phyloP scores from a whole-genome alignment of 257 asterid genomes.

The Capsicum rhomboideum region DNA sequence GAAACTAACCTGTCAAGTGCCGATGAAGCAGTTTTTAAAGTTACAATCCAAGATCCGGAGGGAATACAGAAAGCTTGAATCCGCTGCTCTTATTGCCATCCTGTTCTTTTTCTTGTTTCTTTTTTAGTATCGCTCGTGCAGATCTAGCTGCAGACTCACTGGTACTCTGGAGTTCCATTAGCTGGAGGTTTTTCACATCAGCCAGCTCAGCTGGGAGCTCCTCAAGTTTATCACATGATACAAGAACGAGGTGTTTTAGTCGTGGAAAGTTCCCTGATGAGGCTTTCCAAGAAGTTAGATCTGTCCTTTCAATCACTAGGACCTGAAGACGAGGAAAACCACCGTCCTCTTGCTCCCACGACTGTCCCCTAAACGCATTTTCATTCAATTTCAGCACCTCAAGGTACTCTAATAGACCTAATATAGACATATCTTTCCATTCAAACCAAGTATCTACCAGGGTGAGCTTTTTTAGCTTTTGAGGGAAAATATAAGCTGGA shows the following conservation, averaged over 20 bases:
- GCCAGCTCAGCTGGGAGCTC: slow-evolving; percentile 18
- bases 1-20: background rate
- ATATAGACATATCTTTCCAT: slow-evolving; percentile 12
- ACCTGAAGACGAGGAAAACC: slow-evolving; percentile 18
- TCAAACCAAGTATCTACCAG: slow-evolving; percentile 8
- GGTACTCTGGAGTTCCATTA: slow-evolving; percentile 8
- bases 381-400: slow-evolving; percentile 25
- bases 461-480: slow-evolving; percentile 9
- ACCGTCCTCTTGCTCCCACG: slow-evolving; percentile 11
- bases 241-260: slow-evolving; percentile 14
- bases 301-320: slow-evolving; percentile 11
- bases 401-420: slow-evolving; percentile 7
- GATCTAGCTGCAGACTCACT: slow-evolving; percentile 14
- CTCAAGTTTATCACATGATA: slow-evolving; percentile 12
- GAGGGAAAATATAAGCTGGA: slow-evolving; percentile 6
- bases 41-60: slow-evolving; percentile 12
- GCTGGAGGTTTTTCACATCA: slow-evolving; percentile 15
- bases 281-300: slow-evolving; percentile 20
- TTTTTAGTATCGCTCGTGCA: slow-evolving; percentile 15
- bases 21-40: background rate
- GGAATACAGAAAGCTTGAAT: slow-evolving; percentile 12
- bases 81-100: background rate
- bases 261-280: slow-evolving; percentile 14
- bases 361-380: slow-evolving; percentile 10
- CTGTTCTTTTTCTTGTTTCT: background rate